These are phyloP conservation scores for Salix brachista DNA, from an alignment of 345 rosid species.

Conservation along the genomic window DNA sequence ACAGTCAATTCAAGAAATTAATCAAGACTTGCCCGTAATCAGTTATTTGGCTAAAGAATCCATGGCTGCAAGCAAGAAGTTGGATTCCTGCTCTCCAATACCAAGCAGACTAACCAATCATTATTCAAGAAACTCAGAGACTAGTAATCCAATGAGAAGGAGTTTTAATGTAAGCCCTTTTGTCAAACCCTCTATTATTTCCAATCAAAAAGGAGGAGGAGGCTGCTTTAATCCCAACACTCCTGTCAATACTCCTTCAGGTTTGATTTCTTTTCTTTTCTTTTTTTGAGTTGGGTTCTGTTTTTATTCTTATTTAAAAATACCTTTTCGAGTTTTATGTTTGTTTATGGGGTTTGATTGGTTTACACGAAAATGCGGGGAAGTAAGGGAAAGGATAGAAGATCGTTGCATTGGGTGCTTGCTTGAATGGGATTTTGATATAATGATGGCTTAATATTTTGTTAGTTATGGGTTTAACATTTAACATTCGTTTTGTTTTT, in stretches of 20 bases:
- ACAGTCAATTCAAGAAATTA: not conserved
- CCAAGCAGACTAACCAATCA: slow-evolving; percentile 34
- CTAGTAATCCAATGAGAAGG: slow-evolving; percentile 55
- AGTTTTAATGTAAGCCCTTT: slow-evolving; percentile 61
- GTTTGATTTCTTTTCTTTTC: slow-evolving; percentile 20
- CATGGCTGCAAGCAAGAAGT: slow-evolving; percentile 21
- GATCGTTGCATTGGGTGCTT: not conserved
- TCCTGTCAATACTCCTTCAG: slow-evolving; percentile 61
- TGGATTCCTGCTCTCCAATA: slow-evolving; percentile 22
- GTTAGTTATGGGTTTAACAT: not conserved
- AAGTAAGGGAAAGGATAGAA: not conserved
- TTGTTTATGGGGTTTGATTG: not conserved
- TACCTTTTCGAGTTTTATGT: not conserved
- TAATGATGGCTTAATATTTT: not conserved
- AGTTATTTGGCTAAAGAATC: not conserved
- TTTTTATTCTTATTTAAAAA: not conserved
- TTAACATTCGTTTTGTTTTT: no score
- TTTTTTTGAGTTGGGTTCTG: not conserved
- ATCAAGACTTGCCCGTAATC: not conserved
- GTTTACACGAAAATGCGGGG: not conserved
- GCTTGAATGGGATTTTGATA: not conserved
- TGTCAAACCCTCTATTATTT: slow-evolving; percentile 37
- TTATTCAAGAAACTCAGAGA: slow-evolving; percentile 53
- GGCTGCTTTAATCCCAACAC: slow-evolving; percentile 43
- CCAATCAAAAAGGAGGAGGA: slow-evolving; percentile 36